Evolutionary conservation across 768 basidiomycete genomes (phyloP).

Genomic region (Serendipita sp.): DNA sequence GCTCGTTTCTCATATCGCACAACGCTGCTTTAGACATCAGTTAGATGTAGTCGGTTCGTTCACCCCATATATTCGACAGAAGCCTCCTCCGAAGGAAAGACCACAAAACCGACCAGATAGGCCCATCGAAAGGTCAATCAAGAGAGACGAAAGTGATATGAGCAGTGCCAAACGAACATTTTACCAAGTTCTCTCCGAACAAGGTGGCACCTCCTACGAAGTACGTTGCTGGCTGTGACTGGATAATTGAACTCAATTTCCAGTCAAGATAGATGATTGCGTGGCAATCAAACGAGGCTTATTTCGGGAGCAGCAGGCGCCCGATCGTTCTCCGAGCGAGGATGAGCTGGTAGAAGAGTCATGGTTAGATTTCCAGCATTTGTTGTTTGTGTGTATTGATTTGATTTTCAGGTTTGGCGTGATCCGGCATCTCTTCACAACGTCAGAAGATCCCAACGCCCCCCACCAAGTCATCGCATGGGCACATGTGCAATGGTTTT

Average conservation of each 20-base stretch:
- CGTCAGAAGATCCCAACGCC: neutral
- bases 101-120: neutral
- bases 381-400: neutral
- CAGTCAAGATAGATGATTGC: neutral
- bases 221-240: no score
- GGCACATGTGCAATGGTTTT: conserved; percentile 5
- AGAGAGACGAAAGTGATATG: neutral
- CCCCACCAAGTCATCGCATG: neutral
- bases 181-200: neutral
- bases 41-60: neutral
- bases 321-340: neutral
- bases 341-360: neutral
- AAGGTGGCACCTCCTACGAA: neutral
- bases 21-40: neutral
- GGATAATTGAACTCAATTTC: neutral
- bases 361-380: neutral
- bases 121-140: neutral
- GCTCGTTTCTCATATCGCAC: neutral
- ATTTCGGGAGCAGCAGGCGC: neutral
- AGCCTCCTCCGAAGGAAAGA: neutral
- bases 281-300: neutral
- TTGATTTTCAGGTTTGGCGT: neutral
- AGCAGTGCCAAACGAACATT: no score
- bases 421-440: neutral
- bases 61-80: neutral